Evolutionary conservation across 768 basidiomycete species (phyloP).

Genomic region (Rhizopogon vinicolor): DNA sequence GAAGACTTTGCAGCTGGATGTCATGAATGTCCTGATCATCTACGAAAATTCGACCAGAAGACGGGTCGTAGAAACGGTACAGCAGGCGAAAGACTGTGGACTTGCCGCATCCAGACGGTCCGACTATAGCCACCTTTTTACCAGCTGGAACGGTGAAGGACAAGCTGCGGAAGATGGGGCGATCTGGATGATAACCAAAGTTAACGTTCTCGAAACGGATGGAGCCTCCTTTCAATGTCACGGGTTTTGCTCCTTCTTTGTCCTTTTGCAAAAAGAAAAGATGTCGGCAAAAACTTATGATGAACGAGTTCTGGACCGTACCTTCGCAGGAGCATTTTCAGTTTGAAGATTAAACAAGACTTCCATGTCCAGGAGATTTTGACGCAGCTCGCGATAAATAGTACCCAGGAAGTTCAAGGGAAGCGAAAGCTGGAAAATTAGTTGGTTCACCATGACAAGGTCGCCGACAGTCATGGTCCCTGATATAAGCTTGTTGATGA

Average conservation of each 20-base stretch:
- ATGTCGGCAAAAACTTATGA: background rate
- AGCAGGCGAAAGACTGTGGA: constrained; percentile 93
- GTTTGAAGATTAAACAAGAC: constrained; percentile 86
- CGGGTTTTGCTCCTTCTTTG: constrained; percentile 57
- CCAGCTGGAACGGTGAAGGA: constrained; percentile 93
- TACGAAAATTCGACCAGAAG: constrained; percentile 73
- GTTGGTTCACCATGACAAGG: constrained; percentile 98
- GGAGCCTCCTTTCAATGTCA: constrained; percentile 72
- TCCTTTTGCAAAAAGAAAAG: constrained; percentile 43
- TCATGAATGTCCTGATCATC: constrained; percentile 85
- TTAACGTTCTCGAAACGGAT: constrained; percentile 91
- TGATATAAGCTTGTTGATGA: constrained; percentile 23
- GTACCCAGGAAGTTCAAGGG: constrained; percentile 97
- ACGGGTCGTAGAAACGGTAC: constrained; percentile 91
- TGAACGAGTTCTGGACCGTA: constrained; percentile 21
- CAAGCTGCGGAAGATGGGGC: constrained; percentile 86
- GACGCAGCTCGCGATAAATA: constrained; percentile 94
- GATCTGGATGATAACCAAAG: constrained; percentile 88
- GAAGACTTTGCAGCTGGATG: constrained; percentile 67
- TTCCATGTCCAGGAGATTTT: constrained; percentile 97
- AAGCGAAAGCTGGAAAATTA: constrained; percentile 94
- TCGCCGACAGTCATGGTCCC: constrained; percentile 98
- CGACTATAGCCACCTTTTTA: constrained; percentile 95
- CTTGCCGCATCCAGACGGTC: constrained; percentile 96
- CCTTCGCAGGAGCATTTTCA: constrained; percentile 68